Base-by-base conservation (phyloP, 1,284 basidiomycete genomes). In the Fomitopsis betulina region DNA sequence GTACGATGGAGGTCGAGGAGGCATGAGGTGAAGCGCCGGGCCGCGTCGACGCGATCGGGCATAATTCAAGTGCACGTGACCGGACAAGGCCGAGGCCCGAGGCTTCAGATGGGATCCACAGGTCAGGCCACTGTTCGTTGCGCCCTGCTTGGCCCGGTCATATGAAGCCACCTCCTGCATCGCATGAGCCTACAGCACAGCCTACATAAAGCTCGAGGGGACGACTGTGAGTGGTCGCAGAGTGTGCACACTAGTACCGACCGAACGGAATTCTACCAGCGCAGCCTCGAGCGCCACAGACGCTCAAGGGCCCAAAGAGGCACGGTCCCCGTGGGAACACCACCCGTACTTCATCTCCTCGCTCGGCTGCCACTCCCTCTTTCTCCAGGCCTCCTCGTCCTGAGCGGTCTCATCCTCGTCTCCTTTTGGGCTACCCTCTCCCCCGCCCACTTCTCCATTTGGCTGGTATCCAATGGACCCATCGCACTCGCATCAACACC, bases 391-490 rank as follows among this genome's bases (percentile, higher is more conserved):
- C 35, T 35, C 54, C 30, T 38, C 52, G 53, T 53, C 55, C 35
- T 35, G 30, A 40, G 33, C 35, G 49, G 33, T 52, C 53, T 52
- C 54, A 45, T 53, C 32, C 12, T 12, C 38, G 45, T 54, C 51
- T 33, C 49, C 40, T 37, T 37, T 27, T 59, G 38, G 43, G 53
- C 54, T 23, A 8, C 33, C 19, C 25, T 43, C n/a, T 52, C 30
- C 32, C n/a, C 40, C 49, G 53, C 47, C 55, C 55, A 45, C 37
- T 21, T 58, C 51, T 23, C 47, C 45, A 55, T 50, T 63, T 68
- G 68, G 72, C 73, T 65, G 71, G 72, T 64, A 64, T 70, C 71
- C 66, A 65, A 67, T 68, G 70, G 65, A 70, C 63, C 58, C 59
- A 56, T 58, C 67, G 33, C 61, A 57, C 40, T 57, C n/a, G n/a